Conservation (phyloP, 2,329 filamentous ascomycete genomes). For the Fusarium transvaalense region DNA sequence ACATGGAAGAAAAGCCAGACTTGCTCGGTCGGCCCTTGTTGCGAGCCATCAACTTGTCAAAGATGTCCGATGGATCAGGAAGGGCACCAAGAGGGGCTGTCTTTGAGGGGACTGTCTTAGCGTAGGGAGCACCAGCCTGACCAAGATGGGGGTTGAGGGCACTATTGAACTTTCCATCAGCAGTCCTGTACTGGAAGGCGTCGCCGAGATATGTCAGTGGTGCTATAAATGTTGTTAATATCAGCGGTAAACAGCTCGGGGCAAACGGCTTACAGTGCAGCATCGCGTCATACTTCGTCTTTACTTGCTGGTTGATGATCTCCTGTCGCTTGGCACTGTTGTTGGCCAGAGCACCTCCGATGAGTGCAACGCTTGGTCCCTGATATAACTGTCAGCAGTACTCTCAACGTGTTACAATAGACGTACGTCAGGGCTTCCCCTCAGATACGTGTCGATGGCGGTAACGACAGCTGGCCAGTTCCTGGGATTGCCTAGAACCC, state of each 20-base stretch:
- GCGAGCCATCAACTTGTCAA: conserved; percentile 50
- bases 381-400: not conserved
- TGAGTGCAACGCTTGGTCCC: not conserved
- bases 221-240: not conserved
- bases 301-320: conserved; percentile 31
- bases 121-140: conserved; percentile 49
- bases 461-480: conserved; percentile 6
- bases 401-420: not conserved
- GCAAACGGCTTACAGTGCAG: conserved; percentile 28
- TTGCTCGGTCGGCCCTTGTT: conserved; percentile 49
- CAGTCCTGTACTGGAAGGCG: conserved; percentile 44
- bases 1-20: conserved; percentile 59
- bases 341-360: conserved; percentile 14
- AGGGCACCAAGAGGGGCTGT: conserved; percentile 43
- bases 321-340: conserved; percentile 3
- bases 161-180: conserved; percentile 51
- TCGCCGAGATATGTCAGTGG: conserved; percentile 44
- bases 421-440: not conserved
- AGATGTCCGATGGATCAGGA: conserved; percentile 50
- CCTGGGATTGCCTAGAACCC: not conserved
- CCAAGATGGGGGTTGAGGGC: conserved; percentile 47
- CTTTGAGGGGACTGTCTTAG: conserved; percentile 48
- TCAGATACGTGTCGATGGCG: not conserved
- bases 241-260: not conserved
- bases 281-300: conserved; percentile 41